Conservation (phyloP, 1,139 yeast species). For the Pichia sp. region DNA sequence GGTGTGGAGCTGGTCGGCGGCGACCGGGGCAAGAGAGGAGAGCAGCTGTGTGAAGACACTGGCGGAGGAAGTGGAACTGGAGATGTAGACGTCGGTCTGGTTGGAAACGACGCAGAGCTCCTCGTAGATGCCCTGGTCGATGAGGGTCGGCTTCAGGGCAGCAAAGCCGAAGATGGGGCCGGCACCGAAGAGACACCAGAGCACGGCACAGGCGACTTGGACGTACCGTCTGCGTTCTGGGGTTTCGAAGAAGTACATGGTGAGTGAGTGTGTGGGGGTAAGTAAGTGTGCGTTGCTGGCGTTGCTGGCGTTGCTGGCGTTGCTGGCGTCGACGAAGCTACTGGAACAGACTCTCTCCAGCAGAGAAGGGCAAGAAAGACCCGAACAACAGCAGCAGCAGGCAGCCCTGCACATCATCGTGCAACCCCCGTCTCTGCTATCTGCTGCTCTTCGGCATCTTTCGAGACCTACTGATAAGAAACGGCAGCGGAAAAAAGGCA, state of each 20-base stretch:
- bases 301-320: too few relatives aligned
- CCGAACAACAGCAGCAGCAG: too few relatives aligned
- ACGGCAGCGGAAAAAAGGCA: background rate
- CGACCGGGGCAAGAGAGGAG: slow-evolving; percentile 2
- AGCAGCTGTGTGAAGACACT: slow-evolving; percentile 8
- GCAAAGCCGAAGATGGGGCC: slow-evolving; percentile 68
- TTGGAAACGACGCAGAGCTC: slow-evolving; percentile 36
- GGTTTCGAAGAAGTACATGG: slow-evolving; percentile 32
- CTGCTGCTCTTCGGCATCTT: too few relatives aligned
- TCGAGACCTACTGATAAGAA: too few relatives aligned
- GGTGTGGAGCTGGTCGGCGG: slow-evolving; percentile 11
- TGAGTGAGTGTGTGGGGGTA: background rate
- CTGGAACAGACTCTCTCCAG: too few relatives aligned
- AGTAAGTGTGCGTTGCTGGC: too few relatives aligned
- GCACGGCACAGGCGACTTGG: slow-evolving; percentile 47
- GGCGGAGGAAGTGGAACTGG: background rate
- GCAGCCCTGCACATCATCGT: too few relatives aligned
- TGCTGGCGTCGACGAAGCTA: too few relatives aligned
- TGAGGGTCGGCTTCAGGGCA: slow-evolving; percentile 55
- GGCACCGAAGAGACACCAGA: slow-evolving; percentile 60
- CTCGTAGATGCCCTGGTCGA: slow-evolving; percentile 48
- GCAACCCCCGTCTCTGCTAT: too few relatives aligned
- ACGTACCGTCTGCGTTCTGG: slow-evolving; percentile 26
- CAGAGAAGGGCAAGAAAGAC: too few relatives aligned
- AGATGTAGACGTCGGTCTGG: slow-evolving; percentile 7